Evolutionary conservation across 129 eudicot species (phyloP), one percentile per base, ranked within the genome.

Genomic region (Pseudognaphalium luteoalbum): DNA sequence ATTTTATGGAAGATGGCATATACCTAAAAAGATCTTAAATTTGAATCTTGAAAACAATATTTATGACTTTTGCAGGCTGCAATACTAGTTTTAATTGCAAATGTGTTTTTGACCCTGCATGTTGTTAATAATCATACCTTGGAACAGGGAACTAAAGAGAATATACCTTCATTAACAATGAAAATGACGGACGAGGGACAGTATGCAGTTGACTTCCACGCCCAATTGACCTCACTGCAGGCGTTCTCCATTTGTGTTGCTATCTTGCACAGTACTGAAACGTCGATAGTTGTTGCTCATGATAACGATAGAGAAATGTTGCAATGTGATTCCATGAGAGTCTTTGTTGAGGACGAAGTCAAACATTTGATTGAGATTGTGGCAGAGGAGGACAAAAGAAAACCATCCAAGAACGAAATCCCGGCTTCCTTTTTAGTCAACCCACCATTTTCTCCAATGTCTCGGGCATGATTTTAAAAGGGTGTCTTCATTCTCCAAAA

Each of bases 401-500:
- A 52, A 61, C 61, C 60, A 29, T 80, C 74, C 50, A 83, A 81
- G 77, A 92, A 78, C 74, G 89, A 80, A 77, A 80, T 57, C 59
- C 68, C 77, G 68, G 83, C 71, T 58, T 93, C 96, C 51, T 93
- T 89, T 72, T 80, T 86, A 59, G 80, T 92, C 84, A 89, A 89
- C 64, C 96, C 97, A 59, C 97, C 97, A 20, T 93, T 93, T 82
- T 93, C 98, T 67, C 98, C 98, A 37, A 93, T 93, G 72, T 83
- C 95, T 35, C 88, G 97, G 29, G 98, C 78, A 61, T 90, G 80
- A 68, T 39, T 17, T 54, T 28, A 47, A 35, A 30, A 25, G 39
- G 59, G 59, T 71, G 67, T 67, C 87, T 79, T 67, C 52, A 34
- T 28, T 56, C 41, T 66, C 22, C 10, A 35, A 71, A 33, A 71